Conservation (phyloP, 2,329 filamentous ascomycete species). For the Ceratocystis harringtonii region DNA sequence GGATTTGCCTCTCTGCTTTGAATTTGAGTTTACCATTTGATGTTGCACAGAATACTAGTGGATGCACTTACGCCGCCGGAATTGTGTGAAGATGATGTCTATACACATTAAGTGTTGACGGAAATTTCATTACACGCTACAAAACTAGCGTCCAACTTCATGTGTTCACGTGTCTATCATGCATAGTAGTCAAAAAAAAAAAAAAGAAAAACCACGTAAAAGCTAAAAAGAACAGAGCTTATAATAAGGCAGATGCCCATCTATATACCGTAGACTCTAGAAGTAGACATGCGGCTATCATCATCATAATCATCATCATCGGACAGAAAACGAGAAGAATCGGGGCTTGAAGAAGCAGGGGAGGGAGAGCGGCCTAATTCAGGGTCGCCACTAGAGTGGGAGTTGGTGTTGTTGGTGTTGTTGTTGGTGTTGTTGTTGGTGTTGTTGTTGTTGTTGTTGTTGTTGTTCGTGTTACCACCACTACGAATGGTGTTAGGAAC, state of each 20-base stretch:
- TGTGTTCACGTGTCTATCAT: too few relatives aligned
- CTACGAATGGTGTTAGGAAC: not conserved
- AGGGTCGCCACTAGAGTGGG: not conserved
- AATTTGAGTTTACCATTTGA: not conserved
- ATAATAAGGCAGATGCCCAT: not conserved
- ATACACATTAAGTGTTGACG: too few relatives aligned
- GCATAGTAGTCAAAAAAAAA: not conserved
- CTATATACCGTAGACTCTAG: not conserved
- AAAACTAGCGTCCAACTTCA: too few relatives aligned
- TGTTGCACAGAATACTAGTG: not conserved
- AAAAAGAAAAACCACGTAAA: not conserved
- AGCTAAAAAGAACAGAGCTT: not conserved
- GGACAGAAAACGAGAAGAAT: not conserved
- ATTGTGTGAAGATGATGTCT: not conserved
- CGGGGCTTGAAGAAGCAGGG: not conserved
- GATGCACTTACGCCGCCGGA: not conserved
- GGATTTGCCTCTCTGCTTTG: not conserved
- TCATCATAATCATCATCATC: constrained; percentile 2
- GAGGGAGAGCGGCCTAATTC: not conserved
- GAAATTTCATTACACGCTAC: too few relatives aligned
- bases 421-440: not conserved
- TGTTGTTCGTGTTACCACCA: not conserved
- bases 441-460: not conserved
- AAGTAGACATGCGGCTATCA: not conserved
- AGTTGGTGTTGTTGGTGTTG: not conserved